These are phyloP conservation scores for Panaeolus papilionaceus DNA, from an alignment of 768 basidiomycete species.

Conservation along the genomic window DNA sequence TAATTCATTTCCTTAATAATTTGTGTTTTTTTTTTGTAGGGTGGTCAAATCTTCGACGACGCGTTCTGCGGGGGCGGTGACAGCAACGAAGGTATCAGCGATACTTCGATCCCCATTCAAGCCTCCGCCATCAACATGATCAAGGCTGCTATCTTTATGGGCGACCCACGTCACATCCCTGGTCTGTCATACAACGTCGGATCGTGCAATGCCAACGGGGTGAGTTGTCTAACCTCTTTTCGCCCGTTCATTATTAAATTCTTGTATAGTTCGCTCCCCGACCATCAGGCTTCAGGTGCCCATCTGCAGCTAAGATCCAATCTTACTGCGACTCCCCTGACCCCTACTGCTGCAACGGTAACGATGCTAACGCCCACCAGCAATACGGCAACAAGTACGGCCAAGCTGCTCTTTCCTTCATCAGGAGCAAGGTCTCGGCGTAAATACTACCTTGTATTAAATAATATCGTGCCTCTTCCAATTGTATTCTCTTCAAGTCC, in stretches of 20 bases:
- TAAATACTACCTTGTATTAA: neutral
- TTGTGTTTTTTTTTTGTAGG: conserved; percentile 23
- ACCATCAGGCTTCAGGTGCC: conserved; percentile 39
- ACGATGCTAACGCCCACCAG: conserved; percentile 36
- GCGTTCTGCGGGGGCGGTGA: conserved; percentile 42
- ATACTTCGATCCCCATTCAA: conserved; percentile 38
- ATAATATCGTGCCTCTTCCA: no score
- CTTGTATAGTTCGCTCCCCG: conserved; percentile 37
- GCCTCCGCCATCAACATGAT: conserved; percentile 36
- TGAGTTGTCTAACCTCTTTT: conserved; percentile 7
- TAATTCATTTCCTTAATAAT: no score
- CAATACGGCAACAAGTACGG: conserved; percentile 40
- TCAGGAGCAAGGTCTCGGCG: neutral
- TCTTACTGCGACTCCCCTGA: conserved; percentile 40
- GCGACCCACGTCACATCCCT: conserved; percentile 38
- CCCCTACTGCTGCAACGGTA: conserved; percentile 43
- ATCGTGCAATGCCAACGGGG: conserved; percentile 37
- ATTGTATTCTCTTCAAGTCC: no score
- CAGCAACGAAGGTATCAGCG: conserved; percentile 35
- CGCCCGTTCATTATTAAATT: no score
- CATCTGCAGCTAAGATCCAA: conserved; percentile 35
- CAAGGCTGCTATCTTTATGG: conserved; percentile 42
- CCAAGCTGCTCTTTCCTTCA: conserved; percentile 15
- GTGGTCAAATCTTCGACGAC: conserved; percentile 41
- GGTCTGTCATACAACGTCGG: conserved; percentile 41